Base-by-base conservation (phyloP, 1,139 yeast genomes). In the Kodamaea arcana region DNA sequence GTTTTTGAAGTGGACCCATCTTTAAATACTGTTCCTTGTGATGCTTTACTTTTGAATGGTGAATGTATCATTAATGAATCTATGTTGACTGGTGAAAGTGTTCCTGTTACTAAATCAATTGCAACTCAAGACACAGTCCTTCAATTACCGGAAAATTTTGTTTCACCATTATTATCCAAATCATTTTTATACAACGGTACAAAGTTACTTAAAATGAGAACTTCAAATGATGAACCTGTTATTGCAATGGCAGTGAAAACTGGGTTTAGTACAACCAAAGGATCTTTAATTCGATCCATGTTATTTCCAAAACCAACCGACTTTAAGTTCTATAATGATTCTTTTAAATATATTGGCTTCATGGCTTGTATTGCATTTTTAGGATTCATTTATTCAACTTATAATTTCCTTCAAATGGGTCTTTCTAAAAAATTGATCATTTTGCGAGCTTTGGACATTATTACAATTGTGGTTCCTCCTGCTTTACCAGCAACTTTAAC, bases 381-480 rank as follows among this genome's bases (percentile, higher is more conserved):
- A 42, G 99, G 99, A 0, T 94, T 94, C 51, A 65, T 81, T 7
- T 75, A 85, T 43, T 86, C 95, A 25, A 85, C 95, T 2, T 69
- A 83, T 44, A 86, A 87, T 52, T 94, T 92, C 56, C 72, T 92
- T 39, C 69, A 78, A 48, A 62, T 94, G 48, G 92, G 94, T 0
- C 59, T 90, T 31, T 79, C 83, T 3, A 75, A 74, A 40, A 72
- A 69, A 32, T 60, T 83, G 23, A 92, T 92, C 69, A 69, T 90
- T 8, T 65, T 94, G 37, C 74, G 99, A 48, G 97, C 97, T 0
- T 65, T 94, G 41, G 99, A 92, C 61, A 77, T 92, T 38, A 83
- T 92, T 36, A 92, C 99, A 0, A 88, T 92, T 53, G 98, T 94
- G 10, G 96, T 92, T 2, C 99, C 99, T 2, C 99, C 99, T 1